These are phyloP conservation scores for Jatropha curcas DNA, from an alignment of 345 rosid species.

Conservation along the genomic window DNA sequence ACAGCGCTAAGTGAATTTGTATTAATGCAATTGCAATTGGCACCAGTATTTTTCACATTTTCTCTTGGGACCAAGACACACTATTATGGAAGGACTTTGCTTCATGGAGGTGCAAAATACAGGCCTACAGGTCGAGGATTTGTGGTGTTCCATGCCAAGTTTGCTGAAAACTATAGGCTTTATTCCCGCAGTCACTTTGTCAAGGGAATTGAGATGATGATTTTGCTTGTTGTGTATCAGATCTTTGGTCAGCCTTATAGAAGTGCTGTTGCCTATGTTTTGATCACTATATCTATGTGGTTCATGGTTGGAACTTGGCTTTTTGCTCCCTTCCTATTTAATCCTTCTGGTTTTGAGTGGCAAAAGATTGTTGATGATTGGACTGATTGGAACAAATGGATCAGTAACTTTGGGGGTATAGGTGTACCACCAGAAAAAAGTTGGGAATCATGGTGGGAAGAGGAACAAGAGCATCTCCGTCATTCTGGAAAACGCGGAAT, in stretches of 20 bases:
- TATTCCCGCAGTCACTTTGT: conserved; percentile 99
- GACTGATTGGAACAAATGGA: conserved; percentile 99
- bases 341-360: conserved; percentile 99
- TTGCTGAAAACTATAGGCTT: conserved; percentile 96
- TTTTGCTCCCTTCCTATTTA: conserved; percentile 96
- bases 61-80: conserved; percentile 99
- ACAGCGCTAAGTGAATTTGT: conserved; percentile 93
- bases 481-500: conserved; percentile 94
- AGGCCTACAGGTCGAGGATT: conserved; percentile 97
- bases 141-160: conserved; percentile 98
- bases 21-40: conserved; percentile 93
- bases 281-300: conserved; percentile 96
- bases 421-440: conserved; percentile 98
- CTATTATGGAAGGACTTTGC: conserved; percentile 91
- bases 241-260: conserved; percentile 85
- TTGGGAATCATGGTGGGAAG: conserved; percentile 99
- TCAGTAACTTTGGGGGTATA: conserved; percentile 86
- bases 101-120: conserved; percentile 97
- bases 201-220: conserved; percentile 94
- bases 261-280: conserved; percentile 78
- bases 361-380: conserved; percentile 99
- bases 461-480: conserved; percentile 93
- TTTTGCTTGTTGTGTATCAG: conserved; percentile 83
- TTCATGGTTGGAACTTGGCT: conserved; percentile 99
- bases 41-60: conserved; percentile 97